Base-by-base conservation (phyloP, 768 basidiomycete species). In the Pulveroboletus sp. region DNA sequence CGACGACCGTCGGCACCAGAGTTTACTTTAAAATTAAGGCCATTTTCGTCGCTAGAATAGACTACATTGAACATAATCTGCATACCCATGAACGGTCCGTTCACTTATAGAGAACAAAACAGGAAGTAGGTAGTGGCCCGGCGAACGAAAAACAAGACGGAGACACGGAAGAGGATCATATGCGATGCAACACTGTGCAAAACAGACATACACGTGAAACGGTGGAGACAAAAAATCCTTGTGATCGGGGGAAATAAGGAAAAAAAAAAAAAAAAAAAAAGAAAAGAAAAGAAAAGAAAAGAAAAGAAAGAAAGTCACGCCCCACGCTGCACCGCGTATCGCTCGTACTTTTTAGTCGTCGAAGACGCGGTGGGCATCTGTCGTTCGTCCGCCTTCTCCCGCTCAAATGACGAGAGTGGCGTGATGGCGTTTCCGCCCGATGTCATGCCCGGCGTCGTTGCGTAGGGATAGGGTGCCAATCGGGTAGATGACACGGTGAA, bases 321-420 rank as follows among this genome's bases (percentile, higher is more conserved):
- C 48, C 60, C 61, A 45, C 57, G 61, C 38, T 56, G 59, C 56
- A 69, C 51, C 18, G 56, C 51, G 47, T 61, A 68, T 47, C 65
- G 52, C 15, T 67, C 64, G 32, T 66, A 66, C 37, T 62, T 68
- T 39, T 55, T 62, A 9, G 76, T 78, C 47, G 49, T 49, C 18
- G 72, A 71, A 15, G 75, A 72, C 12, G 78, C 56, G 17, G 77
- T 68, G n/a, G 75, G 68, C 39, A 79, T 73, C 42, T 78, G 63
- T 43, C 78, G 71, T 24, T 80, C 79, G 42, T 75, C 71, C n/a
- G 75, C 76, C 52, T 73, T 71, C 39, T 81, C 80, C 55, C 81
- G 73, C 62, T 83, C 81, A 61, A 76, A 83, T 0, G 79, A 76
- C 35, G 79, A 52, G 0, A 63, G 49, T 14, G 66, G 65, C 15